phyloP scores from a whole-genome alignment of 257 asterid species.

The Salvia miltiorrhiza region DNA sequence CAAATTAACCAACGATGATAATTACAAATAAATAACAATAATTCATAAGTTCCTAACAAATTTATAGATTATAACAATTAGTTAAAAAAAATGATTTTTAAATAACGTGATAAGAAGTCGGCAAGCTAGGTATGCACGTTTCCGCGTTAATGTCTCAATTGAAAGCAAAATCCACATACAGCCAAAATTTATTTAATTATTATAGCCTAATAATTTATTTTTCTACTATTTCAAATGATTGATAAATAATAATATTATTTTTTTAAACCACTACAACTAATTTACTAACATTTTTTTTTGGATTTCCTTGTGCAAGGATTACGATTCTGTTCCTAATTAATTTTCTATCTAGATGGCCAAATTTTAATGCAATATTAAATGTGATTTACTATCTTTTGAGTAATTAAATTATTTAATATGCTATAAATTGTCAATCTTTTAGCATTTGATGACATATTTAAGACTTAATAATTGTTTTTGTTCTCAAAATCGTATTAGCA shows the following conservation, averaged over 20 bases:
- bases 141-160: slow-evolving; percentile 21
- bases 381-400: neutral
- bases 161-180: slow-evolving; percentile 1
- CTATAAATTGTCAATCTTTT: neutral
- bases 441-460: neutral
- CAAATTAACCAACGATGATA: neutral
- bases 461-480: too few relatives aligned
- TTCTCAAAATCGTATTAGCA: too few relatives aligned
- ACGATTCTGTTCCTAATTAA: neutral
- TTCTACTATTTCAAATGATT: too few relatives aligned
- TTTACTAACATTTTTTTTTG: neutral
- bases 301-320: neutral
- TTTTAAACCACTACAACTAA: neutral
- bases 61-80: neutral
- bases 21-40: neutral
- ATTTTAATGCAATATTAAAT: neutral
- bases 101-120: slow-evolving; percentile 31
- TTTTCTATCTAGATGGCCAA: neutral
- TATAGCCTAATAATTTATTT: neutral
- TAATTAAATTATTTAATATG: neutral
- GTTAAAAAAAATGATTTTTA: neutral
- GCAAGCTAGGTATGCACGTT: slow-evolving; percentile 23
- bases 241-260: neutral
- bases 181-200: neutral
- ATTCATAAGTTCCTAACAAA: neutral